These are phyloP conservation scores for Psilocybe tampanensis DNA, from an alignment of 768 basidiomycete species.

Conservation along the genomic window DNA sequence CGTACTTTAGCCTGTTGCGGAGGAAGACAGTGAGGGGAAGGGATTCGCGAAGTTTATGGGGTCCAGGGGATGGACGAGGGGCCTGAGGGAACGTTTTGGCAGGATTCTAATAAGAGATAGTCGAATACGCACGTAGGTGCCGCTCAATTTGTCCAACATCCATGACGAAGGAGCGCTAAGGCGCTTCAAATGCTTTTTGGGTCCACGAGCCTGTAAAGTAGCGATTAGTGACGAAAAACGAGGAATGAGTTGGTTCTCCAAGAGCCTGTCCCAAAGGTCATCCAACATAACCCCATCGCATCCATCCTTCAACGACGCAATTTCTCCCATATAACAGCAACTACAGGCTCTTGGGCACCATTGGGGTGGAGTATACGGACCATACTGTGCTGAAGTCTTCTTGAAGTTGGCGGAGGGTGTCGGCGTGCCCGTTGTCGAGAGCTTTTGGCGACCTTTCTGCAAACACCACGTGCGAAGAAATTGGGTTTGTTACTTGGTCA, in stretches of 20 bases:
- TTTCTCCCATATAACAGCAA: conserved; percentile 19
- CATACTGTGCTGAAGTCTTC: conserved; percentile 46
- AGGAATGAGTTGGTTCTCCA: conserved; percentile 13
- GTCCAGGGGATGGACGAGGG: conserved; percentile 96
- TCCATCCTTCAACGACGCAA: conserved; percentile 37
- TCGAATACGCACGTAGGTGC: conserved; percentile 76
- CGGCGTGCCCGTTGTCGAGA: conserved; percentile 45
- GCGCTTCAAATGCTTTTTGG: conserved; percentile 99
- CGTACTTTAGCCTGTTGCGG: conserved; percentile 99
- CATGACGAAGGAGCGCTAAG: conserved; percentile 96
- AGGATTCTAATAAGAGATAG: conserved; percentile 3
- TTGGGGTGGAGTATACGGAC: conserved; percentile 37
- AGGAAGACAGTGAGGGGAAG: conserved; percentile 97
- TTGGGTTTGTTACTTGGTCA: conserved; percentile 18
- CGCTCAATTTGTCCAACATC: conserved; percentile 99
- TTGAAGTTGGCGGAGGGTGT: conserved; percentile 48
- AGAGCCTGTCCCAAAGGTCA: conserved; percentile 35
- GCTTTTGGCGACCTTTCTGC: conserved; percentile 31
- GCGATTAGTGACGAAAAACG: conserved; percentile 26
- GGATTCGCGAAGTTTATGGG: conserved; percentile 98
- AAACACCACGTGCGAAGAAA: conserved; percentile 38
- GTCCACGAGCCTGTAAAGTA: conserved; percentile 82
- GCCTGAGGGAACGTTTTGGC: conserved; percentile 52
- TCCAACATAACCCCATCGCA: conserved; percentile 36
- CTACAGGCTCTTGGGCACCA: conserved; percentile 23